A percentile compares a stretch with the other conserved stretches of the same genome.
Evolutionary conservation across 805 yeast genomes (phyloP).

Genomic region (Priceomyces medius): DNA sequence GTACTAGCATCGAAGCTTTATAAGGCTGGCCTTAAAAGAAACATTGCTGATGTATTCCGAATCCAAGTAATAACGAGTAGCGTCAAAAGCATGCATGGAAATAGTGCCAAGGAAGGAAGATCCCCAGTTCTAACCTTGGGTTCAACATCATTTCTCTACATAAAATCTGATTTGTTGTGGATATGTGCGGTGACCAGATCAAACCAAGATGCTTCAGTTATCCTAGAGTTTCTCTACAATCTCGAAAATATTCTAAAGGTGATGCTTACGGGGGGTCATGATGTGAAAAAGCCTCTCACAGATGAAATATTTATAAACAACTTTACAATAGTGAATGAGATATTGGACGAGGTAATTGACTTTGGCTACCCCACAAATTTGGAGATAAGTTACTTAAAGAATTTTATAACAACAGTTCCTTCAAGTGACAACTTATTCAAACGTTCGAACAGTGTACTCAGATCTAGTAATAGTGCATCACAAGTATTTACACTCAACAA

Average conservation of each 20-base stretch:
- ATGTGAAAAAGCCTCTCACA: conserved; percentile 14
- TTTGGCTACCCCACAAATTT: conserved; percentile 75
- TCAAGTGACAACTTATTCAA: conserved; percentile 21
- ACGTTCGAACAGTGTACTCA: conserved; percentile 9
- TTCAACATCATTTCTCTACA: conserved; percentile 85
- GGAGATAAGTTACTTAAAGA: conserved; percentile 41
- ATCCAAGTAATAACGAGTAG: conserved; percentile 78
- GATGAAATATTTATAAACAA: conserved; percentile 55
- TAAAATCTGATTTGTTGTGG: conserved; percentile 64
- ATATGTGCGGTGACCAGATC: conserved; percentile 86
- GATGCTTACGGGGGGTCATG: conserved; percentile 16
- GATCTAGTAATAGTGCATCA: conserved; percentile 1
- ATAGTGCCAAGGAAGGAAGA: conserved; percentile 22
- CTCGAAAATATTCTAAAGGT: conserved; percentile 53
- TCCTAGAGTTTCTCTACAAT: conserved; percentile 75
- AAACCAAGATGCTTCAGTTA: conserved; percentile 77
- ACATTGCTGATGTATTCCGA: conserved; percentile 85
- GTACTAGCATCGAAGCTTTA: conserved; percentile 72
- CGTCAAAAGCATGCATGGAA: conserved; percentile 17
- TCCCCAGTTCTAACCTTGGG: conserved; percentile 73
- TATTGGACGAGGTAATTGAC: conserved; percentile 73
- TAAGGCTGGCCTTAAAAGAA: conserved; percentile 72
- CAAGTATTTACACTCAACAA: conserved; percentile 4
- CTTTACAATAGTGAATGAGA: conserved; percentile 69
- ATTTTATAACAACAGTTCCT: conserved; percentile 12